Conservation (phyloP, 495 filamentous ascomycete species). For the Penicillium subrubescens region DNA sequence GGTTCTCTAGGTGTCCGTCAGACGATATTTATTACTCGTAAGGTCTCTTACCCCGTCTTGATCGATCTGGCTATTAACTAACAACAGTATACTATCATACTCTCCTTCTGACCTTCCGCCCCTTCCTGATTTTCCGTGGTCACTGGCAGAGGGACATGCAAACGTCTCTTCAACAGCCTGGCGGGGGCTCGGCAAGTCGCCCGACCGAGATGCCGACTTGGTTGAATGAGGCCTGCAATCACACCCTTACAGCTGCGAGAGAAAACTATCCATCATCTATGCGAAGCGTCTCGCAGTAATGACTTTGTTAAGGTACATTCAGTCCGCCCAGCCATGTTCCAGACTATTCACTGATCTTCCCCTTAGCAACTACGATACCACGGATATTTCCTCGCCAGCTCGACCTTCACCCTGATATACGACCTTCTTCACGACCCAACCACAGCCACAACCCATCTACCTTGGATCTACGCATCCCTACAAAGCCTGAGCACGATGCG, state of each 20-base stretch:
- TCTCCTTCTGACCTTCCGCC: slow-evolving; percentile 46
- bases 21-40: slow-evolving; percentile 39
- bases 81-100: slow-evolving; percentile 45
- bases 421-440: slow-evolving; percentile 42
- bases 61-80: not conserved
- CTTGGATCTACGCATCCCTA: slow-evolving; percentile 43
- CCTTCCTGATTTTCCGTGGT: slow-evolving; percentile 49
- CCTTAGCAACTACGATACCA: slow-evolving; percentile 44
- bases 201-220: slow-evolving; percentile 40
- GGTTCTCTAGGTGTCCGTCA: slow-evolving; percentile 41
- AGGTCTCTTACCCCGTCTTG: slow-evolving; percentile 3
- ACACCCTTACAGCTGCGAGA: slow-evolving; percentile 38
- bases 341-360: not conserved
- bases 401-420: slow-evolving; percentile 42
- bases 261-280: slow-evolving; percentile 41
- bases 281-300: slow-evolving; percentile 37
- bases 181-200: slow-evolving; percentile 16
- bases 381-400: slow-evolving; percentile 42
- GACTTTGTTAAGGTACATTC: slow-evolving; percentile 39
- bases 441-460: slow-evolving; percentile 37
- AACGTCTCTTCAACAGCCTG: slow-evolving; percentile 13
- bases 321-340: not conserved
- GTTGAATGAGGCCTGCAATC: slow-evolving; percentile 49
- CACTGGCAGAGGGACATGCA: slow-evolving; percentile 40
- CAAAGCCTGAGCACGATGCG: slow-evolving; percentile 38